Conservation (phyloP, 805 yeast species). For the Yarrowia hollandica region DNA sequence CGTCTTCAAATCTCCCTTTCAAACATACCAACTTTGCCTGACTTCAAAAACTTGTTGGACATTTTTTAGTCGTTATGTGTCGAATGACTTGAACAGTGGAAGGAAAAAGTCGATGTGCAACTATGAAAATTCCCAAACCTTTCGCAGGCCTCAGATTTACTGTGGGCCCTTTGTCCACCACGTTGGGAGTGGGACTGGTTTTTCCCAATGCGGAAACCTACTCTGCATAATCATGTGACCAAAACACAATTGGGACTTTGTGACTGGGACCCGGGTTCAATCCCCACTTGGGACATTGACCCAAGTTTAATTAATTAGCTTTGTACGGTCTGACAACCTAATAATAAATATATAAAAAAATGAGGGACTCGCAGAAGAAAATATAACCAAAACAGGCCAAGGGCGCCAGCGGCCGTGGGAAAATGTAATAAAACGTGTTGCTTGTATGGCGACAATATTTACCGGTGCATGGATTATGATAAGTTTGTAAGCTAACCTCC, state of each 20-base stretch:
- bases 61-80: slow-evolving; percentile 26
- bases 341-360: too few relatives aligned
- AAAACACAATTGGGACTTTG: neutral
- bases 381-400: too few relatives aligned
- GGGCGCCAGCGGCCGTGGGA: too few relatives aligned
- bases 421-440: too few relatives aligned
- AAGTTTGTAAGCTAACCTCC: too few relatives aligned
- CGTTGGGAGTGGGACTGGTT: slow-evolving; percentile 26
- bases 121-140: slow-evolving; percentile 28
- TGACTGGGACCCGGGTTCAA: neutral
- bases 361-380: too few relatives aligned
- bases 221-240: slow-evolving; percentile 17
- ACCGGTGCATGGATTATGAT: too few relatives aligned
- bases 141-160: slow-evolving; percentile 28
- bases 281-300: neutral
- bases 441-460: too few relatives aligned
- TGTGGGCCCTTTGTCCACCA: slow-evolving; percentile 2
- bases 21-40: slow-evolving; percentile 97
- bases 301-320: too few relatives aligned
- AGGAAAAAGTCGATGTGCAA: slow-evolving; percentile 25
- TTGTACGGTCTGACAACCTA: too few relatives aligned
- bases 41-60: slow-evolving; percentile 83
- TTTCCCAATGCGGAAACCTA: slow-evolving; percentile 5
- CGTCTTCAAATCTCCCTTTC: neutral
- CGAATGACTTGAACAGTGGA: slow-evolving; percentile 27